These are phyloP conservation scores for Cucurbita moschata DNA, from an alignment of 306 rosid genomes.

Conservation along the genomic window DNA sequence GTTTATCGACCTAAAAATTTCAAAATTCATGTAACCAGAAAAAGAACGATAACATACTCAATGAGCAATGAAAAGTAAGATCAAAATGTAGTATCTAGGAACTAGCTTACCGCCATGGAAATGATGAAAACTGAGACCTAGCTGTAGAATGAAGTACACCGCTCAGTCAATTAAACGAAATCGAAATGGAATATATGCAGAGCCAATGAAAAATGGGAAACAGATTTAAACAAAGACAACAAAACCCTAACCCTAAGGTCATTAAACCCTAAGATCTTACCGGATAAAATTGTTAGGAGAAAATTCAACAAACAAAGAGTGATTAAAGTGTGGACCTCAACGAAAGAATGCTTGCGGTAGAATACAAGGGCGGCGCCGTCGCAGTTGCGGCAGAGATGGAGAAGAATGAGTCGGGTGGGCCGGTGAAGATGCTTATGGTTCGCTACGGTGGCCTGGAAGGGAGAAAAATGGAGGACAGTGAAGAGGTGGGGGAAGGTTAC, in stretches of 20 bases:
- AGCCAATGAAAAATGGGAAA: not conserved
- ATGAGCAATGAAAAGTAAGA: not conserved
- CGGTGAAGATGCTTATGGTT: not conserved
- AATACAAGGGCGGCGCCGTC: not conserved
- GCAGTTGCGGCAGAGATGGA: not conserved
- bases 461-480: not conserved
- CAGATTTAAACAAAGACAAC: not conserved
- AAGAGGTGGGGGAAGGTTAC: not conserved
- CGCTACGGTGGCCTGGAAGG: not conserved
- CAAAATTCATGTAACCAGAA: conserved; percentile 8
- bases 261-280: not conserved
- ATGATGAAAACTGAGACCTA: not conserved
- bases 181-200: not conserved
- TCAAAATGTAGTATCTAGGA: not conserved
- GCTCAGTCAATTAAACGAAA: not conserved
- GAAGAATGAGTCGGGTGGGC: not conserved
- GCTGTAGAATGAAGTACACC: not conserved
- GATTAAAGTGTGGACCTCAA: not conserved
- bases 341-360: not conserved
- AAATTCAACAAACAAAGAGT: not conserved
- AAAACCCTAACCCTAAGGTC: not conserved
- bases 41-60: not conserved
- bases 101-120: not conserved
- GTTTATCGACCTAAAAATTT: conserved; percentile 33
- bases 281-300: too few relatives aligned